phyloP scores from a whole-genome alignment of 805 yeast genomes.

The Lipomyces orientalis region DNA sequence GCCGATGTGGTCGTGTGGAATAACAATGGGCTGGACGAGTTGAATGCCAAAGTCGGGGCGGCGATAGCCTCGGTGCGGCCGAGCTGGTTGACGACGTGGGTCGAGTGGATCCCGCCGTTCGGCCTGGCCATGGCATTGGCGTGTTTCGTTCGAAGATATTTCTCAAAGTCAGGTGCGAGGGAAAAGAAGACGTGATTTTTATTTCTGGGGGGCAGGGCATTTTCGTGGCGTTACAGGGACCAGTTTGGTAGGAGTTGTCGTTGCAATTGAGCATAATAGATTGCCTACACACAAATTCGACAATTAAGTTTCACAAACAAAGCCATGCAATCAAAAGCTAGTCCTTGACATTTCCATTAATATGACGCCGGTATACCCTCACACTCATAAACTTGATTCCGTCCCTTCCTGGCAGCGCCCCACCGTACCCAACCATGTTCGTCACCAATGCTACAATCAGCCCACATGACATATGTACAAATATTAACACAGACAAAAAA shows the following conservation, averaged over 20 bases:
- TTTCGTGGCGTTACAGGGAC: not conserved
- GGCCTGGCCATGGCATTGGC: conserved; percentile 42
- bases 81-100: conserved; percentile 34
- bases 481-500: not conserved
- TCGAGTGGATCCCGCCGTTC: conserved; percentile 48
- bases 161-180: not conserved
- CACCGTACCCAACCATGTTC: not conserved
- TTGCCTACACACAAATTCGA: not conserved
- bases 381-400: not conserved
- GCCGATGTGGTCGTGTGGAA: conserved; percentile 78
- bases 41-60: conserved; percentile 13
- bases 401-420: not conserved
- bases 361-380: not conserved
- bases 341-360: not conserved
- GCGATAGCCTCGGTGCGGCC: conserved; percentile 10
- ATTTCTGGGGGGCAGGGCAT: too few relatives aligned
- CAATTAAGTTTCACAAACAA: not conserved
- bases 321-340: not conserved
- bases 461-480: not conserved
- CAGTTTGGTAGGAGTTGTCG: not conserved
- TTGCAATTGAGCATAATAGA: not conserved
- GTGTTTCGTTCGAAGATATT: conserved; percentile 11
- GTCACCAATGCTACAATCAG: not conserved
- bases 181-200: conserved; percentile 1
- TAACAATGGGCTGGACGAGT: conserved; percentile 51